phyloP scores from a whole-genome alignment of 192 early-diverging fungal species.

The Neocallimastix lanati region DNA sequence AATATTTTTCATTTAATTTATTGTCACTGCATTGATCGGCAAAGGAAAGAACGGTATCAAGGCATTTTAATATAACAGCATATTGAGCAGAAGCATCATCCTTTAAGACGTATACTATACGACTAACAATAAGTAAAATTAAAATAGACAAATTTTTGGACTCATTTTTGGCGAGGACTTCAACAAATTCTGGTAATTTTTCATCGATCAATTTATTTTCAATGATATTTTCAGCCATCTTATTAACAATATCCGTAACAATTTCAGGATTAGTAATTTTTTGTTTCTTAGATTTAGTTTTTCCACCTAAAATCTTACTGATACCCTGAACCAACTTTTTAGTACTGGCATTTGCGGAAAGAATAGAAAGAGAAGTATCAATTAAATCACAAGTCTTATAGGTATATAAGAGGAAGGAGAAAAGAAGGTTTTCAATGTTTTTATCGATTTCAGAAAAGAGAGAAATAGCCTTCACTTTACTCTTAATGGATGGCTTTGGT shows the following conservation, averaged over 20 bases:
- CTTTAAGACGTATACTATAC: background rate
- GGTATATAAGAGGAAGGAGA: background rate
- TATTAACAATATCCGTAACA: background rate
- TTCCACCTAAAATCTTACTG: background rate
- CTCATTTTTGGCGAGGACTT: background rate
- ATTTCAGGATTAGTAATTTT: background rate
- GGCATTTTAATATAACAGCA: background rate
- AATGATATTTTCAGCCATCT: background rate
- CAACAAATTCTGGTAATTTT: background rate
- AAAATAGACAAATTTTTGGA: background rate
- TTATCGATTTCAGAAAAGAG: background rate
- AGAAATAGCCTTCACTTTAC: background rate
- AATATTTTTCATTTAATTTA: background rate
- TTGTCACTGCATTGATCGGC: background rate
- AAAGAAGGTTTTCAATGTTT: background rate
- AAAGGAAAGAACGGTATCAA: background rate
- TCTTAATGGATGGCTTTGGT: background rate
- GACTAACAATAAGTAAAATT: background rate
- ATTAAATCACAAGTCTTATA: background rate
- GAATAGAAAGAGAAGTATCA: background rate
- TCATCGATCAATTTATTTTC: background rate
- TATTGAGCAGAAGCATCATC: background rate
- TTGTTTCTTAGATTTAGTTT: background rate
- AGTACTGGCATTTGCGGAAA: background rate
- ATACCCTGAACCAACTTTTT: background rate